Evolutionary conservation across 1,284 basidiomycete genomes (phyloP).

Genomic region (Porodaedalea pini): DNA sequence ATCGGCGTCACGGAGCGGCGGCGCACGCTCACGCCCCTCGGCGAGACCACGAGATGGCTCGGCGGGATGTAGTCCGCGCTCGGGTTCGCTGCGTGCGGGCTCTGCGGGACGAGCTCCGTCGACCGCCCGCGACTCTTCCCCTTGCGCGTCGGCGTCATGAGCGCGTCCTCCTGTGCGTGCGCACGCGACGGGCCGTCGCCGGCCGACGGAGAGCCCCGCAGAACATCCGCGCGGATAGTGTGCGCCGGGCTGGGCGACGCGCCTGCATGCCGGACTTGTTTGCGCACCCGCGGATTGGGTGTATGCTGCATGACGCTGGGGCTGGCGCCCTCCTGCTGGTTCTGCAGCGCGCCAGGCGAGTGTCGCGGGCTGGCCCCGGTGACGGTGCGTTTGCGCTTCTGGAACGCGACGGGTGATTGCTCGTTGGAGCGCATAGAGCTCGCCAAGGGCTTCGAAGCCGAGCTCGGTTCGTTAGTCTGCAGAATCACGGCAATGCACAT

Average conservation of each 20-base stretch:
- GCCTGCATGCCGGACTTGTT: slow-evolving; percentile 14
- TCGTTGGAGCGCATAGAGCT: slow-evolving; percentile 11
- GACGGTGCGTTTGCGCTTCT: slow-evolving; percentile 17
- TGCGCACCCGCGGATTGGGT: slow-evolving; percentile 20
- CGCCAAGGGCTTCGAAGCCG: slow-evolving; percentile 14
- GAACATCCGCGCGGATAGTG: not conserved
- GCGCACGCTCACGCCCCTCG: slow-evolving; percentile 23
- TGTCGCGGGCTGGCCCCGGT: not conserved
- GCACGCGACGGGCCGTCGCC: not conserved
- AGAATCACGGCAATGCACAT: not conserved
- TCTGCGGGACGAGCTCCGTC: slow-evolving; percentile 34
- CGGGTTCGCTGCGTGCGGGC: slow-evolving; percentile 46
- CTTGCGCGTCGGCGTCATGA: slow-evolving; percentile 29
- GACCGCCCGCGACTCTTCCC: slow-evolving; percentile 23
- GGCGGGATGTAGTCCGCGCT: slow-evolving; percentile 48
- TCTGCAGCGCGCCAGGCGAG: not conserved
- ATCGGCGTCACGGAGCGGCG: slow-evolving; percentile 45
- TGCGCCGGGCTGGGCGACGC: slow-evolving; percentile 14
- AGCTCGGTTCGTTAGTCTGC: slow-evolving; percentile 3
- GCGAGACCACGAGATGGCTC: slow-evolving; percentile 25
- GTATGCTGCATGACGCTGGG: slow-evolving; percentile 7
- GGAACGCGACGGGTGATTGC: not conserved
- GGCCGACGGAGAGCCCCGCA: not conserved
- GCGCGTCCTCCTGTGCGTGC: slow-evolving; percentile 8
- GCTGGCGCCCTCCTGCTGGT: not conserved